These are phyloP conservation scores for Phaeophleospora eucalypticola DNA, from an alignment of 2,329 filamentous ascomycete genomes.

Conservation along the genomic window DNA sequence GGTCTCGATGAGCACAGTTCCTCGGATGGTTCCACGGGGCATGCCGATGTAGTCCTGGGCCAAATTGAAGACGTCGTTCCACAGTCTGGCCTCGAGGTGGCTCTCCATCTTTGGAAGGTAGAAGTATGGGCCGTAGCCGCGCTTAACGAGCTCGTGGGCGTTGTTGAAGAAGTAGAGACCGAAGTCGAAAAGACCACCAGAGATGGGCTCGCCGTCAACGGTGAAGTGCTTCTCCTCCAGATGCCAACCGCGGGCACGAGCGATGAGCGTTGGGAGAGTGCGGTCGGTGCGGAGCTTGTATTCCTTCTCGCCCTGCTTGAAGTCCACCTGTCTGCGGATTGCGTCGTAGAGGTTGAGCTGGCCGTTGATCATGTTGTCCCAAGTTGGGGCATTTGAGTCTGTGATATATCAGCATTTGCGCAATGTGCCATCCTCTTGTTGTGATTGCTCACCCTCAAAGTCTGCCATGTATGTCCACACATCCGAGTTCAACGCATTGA, in stretches of 20 bases:
- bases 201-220: slow-evolving; percentile 91
- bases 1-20: slow-evolving; percentile 94
- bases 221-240: slow-evolving; percentile 98
- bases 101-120: slow-evolving; percentile 96
- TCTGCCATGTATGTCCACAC: slow-evolving; percentile 99
- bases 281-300: slow-evolving; percentile 96
- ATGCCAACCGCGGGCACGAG: slow-evolving; percentile 94
- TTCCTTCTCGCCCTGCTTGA: slow-evolving; percentile 90
- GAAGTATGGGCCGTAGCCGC: slow-evolving; percentile 88
- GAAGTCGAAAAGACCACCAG: slow-evolving; percentile 90
- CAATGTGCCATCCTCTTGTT: not conserved
- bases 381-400: slow-evolving; percentile 95
- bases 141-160: slow-evolving; percentile 78
- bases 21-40: slow-evolving; percentile 85
- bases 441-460: slow-evolving; percentile 73
- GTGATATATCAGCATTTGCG: slow-evolving; percentile 9
- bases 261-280: slow-evolving; percentile 82
- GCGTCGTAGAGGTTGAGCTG: slow-evolving; percentile 98
- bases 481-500: slow-evolving; percentile 91
- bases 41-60: slow-evolving; percentile 90
- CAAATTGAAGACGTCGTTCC: slow-evolving; percentile 98
- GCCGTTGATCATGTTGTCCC: slow-evolving; percentile 99
- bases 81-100: slow-evolving; percentile 91
- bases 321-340: slow-evolving; percentile 88
- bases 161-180: slow-evolving; percentile 99